A percentile compares a stretch with the other conserved stretches of the same genome.
phyloP scores from a whole-genome alignment of 2,329 filamentous ascomycete species.

The Beauveria bassiana region DNA sequence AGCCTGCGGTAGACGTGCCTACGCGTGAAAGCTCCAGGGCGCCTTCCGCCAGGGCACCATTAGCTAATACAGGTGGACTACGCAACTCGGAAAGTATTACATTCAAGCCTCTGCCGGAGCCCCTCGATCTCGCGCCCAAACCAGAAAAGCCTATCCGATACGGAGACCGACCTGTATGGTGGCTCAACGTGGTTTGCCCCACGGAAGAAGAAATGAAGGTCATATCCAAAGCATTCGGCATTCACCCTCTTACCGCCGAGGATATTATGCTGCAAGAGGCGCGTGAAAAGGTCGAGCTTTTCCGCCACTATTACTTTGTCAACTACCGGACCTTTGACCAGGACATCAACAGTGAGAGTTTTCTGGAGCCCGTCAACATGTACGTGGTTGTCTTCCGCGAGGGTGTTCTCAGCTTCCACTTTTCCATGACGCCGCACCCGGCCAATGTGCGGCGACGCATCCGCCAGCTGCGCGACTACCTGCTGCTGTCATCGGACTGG shows the following conservation, averaged over 20 bases:
- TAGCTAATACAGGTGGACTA: slow-evolving; percentile 19
- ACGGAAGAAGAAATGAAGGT: slow-evolving; percentile 95
- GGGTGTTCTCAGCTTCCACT: slow-evolving; percentile 93
- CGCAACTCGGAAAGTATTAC: slow-evolving; percentile 6
- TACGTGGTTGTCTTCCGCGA: slow-evolving; percentile 96
- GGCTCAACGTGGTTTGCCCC: slow-evolving; percentile 86
- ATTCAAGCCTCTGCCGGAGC: slow-evolving; percentile 28
- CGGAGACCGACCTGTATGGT: slow-evolving; percentile 88
- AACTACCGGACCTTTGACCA: slow-evolving; percentile 98
- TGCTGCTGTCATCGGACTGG: slow-evolving; percentile 92
- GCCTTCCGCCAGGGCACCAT: slow-evolving; percentile 41
- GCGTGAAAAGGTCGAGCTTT: slow-evolving; percentile 95
- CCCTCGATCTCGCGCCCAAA: slow-evolving; percentile 15
- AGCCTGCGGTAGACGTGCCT: slow-evolving; percentile 19
- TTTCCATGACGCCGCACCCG: slow-evolving; percentile 89
- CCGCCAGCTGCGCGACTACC: slow-evolving; percentile 86
- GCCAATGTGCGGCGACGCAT: slow-evolving; percentile 93
- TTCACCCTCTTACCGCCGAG: slow-evolving; percentile 90
- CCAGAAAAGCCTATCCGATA: slow-evolving; percentile 45
- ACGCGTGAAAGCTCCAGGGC: slow-evolving; percentile 23
- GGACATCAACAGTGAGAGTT: slow-evolving; percentile 79
- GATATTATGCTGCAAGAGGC: slow-evolving; percentile 97
- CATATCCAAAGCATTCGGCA: slow-evolving; percentile 84
- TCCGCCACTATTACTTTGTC: slow-evolving; percentile 97
- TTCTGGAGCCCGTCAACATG: slow-evolving; percentile 92